phyloP scores from a whole-genome alignment of 257 asterid genomes.

The Gentiana dahurica region DNA sequence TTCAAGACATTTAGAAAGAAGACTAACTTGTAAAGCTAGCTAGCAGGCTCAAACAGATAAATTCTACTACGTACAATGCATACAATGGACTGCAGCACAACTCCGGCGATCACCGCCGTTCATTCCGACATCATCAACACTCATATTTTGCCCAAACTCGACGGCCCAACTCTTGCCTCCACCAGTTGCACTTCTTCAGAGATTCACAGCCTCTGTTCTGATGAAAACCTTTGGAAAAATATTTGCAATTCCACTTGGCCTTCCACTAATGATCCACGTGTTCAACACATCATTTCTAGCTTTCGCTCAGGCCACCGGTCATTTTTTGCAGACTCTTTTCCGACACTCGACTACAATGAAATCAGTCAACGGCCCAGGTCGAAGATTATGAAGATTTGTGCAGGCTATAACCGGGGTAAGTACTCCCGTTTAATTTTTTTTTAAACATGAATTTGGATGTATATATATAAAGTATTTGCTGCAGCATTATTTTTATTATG shows the following conservation, averaged over 20 bases:
- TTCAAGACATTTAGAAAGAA: too few relatives aligned
- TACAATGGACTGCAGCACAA: background rate
- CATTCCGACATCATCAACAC: constrained; percentile 50
- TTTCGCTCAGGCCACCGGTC: constrained; percentile 60
- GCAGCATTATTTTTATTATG: too few relatives aligned
- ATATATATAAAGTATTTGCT: too few relatives aligned
- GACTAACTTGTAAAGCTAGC: too few relatives aligned
- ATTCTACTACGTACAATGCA: too few relatives aligned
- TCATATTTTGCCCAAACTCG: constrained; percentile 49
- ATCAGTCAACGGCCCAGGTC: background rate
- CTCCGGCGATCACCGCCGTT: constrained; percentile 28
- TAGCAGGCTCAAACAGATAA: too few relatives aligned
- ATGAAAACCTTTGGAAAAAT: background rate
- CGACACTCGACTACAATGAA: constrained; percentile 9
- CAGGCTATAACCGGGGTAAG: background rate
- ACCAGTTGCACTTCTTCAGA: constrained; percentile 34
- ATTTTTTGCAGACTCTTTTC: constrained; percentile 45
- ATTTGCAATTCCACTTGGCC: constrained; percentile 59
- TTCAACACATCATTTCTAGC: constrained; percentile 21
- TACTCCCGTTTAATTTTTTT: too few relatives aligned
- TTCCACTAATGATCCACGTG: constrained; percentile 34
- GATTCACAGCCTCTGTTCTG: constrained; percentile 30
- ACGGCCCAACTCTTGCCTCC: constrained; percentile 60
- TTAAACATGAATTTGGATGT: too few relatives aligned
- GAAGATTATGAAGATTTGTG: background rate